Evolutionary conservation across 345 rosid species (phyloP), one percentile per base, ranked within the genome.

Genomic region (Dovyalis caffra): DNA sequence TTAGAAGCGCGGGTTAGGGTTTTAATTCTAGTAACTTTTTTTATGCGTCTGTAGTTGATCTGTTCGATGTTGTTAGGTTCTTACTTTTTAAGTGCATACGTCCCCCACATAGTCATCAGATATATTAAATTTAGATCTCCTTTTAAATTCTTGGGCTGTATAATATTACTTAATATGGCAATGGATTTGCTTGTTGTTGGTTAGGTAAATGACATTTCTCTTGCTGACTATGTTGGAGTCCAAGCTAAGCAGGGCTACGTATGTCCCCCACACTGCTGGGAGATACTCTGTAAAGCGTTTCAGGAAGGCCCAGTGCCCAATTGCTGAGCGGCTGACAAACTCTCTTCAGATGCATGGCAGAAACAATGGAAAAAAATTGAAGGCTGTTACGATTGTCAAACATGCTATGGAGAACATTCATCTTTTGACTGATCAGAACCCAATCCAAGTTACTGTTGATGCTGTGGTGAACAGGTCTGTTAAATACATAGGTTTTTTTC

Each of bases 311-410:
- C 97, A 94, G 33, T 94, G 98, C 86, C 98, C 97, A 7, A 91
- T 94, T 43, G 90, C 91, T 5, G 97, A 94, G 89, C 86, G 98
- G 87, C 92, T 94, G 14, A 92, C 99, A 0, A 95, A 95, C 85
- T 91, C 98, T 8, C 88, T 95, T 8, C 93, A 92, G 99, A 95
- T 95, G 98, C 93, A 95, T 6, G 98, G 98, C 1, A 83, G 98
- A 14, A 95, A 95, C 85, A 95, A 94, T 5, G 97, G 97, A 1
- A 95, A 95, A 85, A 95, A 95, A 62, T 72, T 95, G 78, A 80
- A 91, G 99, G 99, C 97, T 2, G 97, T 92, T 2, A 86, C 91
- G 75, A 92, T 95, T 51, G 77, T 92, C 45, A 92, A 87, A 76
- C 97, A 95, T 74, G 97, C 99, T 1, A 90, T 95, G 94, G 99